phyloP scores from a whole-genome alignment of 1,284 basidiomycete species.

The Leccinum pachyderme region DNA sequence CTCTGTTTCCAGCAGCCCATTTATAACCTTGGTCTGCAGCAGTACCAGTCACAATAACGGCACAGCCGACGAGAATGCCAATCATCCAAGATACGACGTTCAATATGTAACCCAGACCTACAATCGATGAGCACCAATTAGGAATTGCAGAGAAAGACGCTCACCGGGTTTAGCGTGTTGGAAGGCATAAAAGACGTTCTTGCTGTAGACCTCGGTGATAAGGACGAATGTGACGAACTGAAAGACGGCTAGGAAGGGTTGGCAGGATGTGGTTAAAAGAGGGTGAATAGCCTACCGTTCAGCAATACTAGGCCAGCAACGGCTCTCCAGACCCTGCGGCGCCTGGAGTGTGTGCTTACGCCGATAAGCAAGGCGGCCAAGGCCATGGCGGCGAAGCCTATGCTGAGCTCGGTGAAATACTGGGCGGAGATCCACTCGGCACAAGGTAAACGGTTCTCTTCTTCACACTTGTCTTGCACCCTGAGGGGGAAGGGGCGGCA shows the following conservation, averaged over 20 bases:
- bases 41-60: slow-evolving; percentile 61
- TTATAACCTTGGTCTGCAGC: slow-evolving; percentile 64
- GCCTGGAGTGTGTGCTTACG: slow-evolving; percentile 66
- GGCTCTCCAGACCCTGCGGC: slow-evolving; percentile 71
- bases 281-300: slow-evolving; percentile 46
- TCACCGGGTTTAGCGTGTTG: slow-evolving; percentile 59
- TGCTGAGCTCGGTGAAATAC: slow-evolving; percentile 59
- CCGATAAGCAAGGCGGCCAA: slow-evolving; percentile 62
- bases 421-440: slow-evolving; percentile 67
- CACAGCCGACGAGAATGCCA: slow-evolving; percentile 49
- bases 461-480: slow-evolving; percentile 60
- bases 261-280: background rate
- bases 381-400: slow-evolving; percentile 60
- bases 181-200: slow-evolving; percentile 48
- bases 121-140: slow-evolving; percentile 4
- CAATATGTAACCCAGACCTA: slow-evolving; percentile 58
- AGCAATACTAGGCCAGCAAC: slow-evolving; percentile 61
- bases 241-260: slow-evolving; percentile 44
- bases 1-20: slow-evolving; percentile 76
- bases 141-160: slow-evolving; percentile 13
- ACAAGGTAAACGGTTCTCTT: slow-evolving; percentile 60
- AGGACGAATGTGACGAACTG: slow-evolving; percentile 62
- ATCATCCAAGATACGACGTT: slow-evolving; percentile 61
- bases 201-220: slow-evolving; percentile 60
- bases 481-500: slow-evolving; percentile 65